Conservation (phyloP, 805 yeast genomes). For the Vanderwaltozyma yarrowii region DNA sequence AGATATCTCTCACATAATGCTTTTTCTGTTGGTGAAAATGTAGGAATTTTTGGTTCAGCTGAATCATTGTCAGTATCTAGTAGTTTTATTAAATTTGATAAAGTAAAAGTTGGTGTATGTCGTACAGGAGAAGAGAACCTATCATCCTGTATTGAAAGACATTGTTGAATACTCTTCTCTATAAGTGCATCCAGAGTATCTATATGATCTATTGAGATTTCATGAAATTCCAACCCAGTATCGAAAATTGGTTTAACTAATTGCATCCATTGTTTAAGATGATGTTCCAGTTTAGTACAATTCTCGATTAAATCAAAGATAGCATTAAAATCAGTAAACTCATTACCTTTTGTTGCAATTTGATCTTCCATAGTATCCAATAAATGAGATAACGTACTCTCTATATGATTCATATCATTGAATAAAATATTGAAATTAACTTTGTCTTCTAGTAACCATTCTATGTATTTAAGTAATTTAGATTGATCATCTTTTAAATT, state of each 20-base stretch:
- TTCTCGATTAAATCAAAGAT: conserved; percentile 27
- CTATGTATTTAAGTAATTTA: not conserved
- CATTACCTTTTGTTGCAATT: conserved; percentile 9
- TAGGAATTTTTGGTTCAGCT: conserved; percentile 31
- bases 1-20: conserved; percentile 34
- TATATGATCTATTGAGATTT: conserved; percentile 33
- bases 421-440: not conserved
- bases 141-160: conserved; percentile 31
- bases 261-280: conserved; percentile 23
- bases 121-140: conserved; percentile 34
- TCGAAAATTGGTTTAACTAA: conserved; percentile 32
- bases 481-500: not conserved
- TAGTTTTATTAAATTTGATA: conserved; percentile 27
- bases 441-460: not conserved
- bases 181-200: conserved; percentile 34
- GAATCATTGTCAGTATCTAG: conserved; percentile 19
- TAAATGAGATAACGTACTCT: conserved; percentile 5
- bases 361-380: conserved; percentile 29
- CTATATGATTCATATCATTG: not conserved
- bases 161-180: conserved; percentile 27
- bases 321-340: conserved; percentile 6
- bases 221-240: conserved; percentile 35
- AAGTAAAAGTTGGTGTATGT: conserved; percentile 30
- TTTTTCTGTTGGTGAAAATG: conserved; percentile 31
- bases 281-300: conserved; percentile 24